Evolutionary conservation across 768 basidiomycete species (phyloP).

Genomic region (Pleurotus tuoliensis): DNA sequence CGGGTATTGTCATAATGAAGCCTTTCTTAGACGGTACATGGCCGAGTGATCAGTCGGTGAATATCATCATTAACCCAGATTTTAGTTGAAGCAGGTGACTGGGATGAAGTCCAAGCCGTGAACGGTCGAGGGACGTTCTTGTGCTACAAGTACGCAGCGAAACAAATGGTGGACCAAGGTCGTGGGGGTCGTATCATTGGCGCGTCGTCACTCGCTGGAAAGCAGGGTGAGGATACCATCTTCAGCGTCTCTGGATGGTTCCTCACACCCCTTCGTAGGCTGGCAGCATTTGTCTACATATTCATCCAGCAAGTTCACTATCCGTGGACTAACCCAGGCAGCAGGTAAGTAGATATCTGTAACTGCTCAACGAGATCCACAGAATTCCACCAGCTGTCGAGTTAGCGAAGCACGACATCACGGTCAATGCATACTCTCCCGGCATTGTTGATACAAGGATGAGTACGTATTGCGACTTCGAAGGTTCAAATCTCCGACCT

Average conservation of each 20-base stretch:
- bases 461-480: not conserved
- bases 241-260: not conserved
- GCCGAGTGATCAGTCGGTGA: not conserved
- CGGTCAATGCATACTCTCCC: conserved; percentile 27
- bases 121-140: conserved; percentile 28
- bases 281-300: conserved; percentile 19
- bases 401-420: conserved; percentile 22
- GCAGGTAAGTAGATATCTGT: conserved; percentile 3
- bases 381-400: conserved; percentile 14
- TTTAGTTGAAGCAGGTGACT: conserved; percentile 21
- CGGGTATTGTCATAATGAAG: conserved; percentile 24
- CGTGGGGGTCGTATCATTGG: conserved; percentile 11
- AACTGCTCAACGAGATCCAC: not conserved
- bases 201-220: conserved; percentile 33
- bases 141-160: conserved; percentile 29
- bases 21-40: conserved; percentile 17
- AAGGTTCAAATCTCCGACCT: not conserved
- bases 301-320: conserved; percentile 33
- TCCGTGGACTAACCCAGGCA: conserved; percentile 34
- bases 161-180: conserved; percentile 24
- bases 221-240: conserved; percentile 24
- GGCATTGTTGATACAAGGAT: conserved; percentile 12
- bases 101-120: conserved; percentile 22
- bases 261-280: conserved; percentile 6
- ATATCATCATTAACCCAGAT: not conserved